Evolutionary conservation across 2,329 filamentous ascomycete genomes (phyloP).

Genomic region (Oidium heveae): DNA sequence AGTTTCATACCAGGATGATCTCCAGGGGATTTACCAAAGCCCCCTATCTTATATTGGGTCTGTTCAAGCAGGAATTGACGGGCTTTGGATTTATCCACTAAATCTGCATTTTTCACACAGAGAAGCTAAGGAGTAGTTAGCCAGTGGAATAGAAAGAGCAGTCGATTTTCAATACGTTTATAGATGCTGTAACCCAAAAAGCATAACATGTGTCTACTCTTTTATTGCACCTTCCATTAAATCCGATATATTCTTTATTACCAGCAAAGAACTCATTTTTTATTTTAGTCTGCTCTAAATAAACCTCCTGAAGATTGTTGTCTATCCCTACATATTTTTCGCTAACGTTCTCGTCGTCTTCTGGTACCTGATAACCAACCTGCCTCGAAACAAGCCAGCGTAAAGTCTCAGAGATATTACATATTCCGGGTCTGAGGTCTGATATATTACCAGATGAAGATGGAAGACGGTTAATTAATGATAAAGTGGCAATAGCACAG

Average conservation of each 20-base stretch:
- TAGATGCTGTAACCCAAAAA: constrained; percentile 64
- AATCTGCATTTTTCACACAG: constrained; percentile 19
- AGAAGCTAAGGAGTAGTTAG: constrained; percentile 23
- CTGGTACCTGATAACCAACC: constrained; percentile 28
- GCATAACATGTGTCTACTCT: constrained; percentile 84
- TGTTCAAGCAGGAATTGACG: constrained; percentile 62
- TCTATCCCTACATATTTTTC: constrained; percentile 2
- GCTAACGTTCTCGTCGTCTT: constrained; percentile 15
- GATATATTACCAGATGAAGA: constrained; percentile 3
- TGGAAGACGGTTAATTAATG: constrained; percentile 28
- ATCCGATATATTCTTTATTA: constrained; percentile 30
- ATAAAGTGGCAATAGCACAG: constrained; percentile 57
- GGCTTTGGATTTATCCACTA: constrained; percentile 34
- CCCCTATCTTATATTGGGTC: constrained; percentile 67
- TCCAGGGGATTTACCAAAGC: constrained; percentile 50
- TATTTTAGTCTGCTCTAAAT: background rate
- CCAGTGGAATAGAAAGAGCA: background rate
- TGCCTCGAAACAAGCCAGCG: constrained; percentile 39
- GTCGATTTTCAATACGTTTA: constrained; percentile 17
- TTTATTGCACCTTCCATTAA: constrained; percentile 83
- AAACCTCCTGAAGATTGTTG: background rate
- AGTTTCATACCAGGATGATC: constrained; percentile 32
- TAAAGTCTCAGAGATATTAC: constrained; percentile 14
- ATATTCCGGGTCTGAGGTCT: constrained; percentile 11
- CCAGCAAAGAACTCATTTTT: constrained; percentile 3